phyloP scores from a whole-genome alignment of 2,329 filamentous ascomycete species.

The Pestalotiopsis sp. region DNA sequence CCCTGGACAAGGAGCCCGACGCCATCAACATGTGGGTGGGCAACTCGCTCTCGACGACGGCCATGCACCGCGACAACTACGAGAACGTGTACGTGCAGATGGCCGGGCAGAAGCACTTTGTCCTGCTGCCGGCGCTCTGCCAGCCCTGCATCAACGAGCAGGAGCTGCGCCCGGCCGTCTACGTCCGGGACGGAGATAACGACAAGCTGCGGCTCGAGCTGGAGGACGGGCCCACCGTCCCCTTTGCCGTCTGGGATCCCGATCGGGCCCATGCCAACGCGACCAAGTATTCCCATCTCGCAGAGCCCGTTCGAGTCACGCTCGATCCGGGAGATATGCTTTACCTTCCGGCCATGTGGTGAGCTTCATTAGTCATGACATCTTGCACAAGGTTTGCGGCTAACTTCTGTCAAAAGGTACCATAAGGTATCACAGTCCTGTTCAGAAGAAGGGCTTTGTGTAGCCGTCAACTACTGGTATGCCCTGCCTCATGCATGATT shows the following conservation, averaged over 20 bases:
- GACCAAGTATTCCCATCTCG: slow-evolving; percentile 62
- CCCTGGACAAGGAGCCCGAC: slow-evolving; percentile 67
- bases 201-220: slow-evolving; percentile 31
- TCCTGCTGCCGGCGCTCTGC: slow-evolving; percentile 72
- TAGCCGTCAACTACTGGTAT: slow-evolving; percentile 82
- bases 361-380: slow-evolving; percentile 25
- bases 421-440: slow-evolving; percentile 80
- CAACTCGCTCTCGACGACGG: slow-evolving; percentile 69
- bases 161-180: slow-evolving; percentile 59
- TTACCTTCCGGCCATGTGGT: slow-evolving; percentile 83
- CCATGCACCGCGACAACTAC: slow-evolving; percentile 81
- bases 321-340: slow-evolving; percentile 77
- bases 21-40: slow-evolving; percentile 86
- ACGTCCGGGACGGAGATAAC: slow-evolving; percentile 41
- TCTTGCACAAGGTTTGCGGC: background rate
- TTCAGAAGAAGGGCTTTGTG: slow-evolving; percentile 69
- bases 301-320: slow-evolving; percentile 66
- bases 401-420: slow-evolving; percentile 49
- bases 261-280: slow-evolving; percentile 52
- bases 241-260: slow-evolving; percentile 77
- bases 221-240: slow-evolving; percentile 48
- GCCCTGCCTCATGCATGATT: slow-evolving; percentile 18
- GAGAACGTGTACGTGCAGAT: slow-evolving; percentile 85
- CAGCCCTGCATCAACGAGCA: slow-evolving; percentile 71
- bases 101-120: slow-evolving; percentile 73